Percentiles rank a stretch among this genome's conserved stretches.
phyloP scores from a whole-genome alignment of 164 flowering plant genomes.

The Aristolochia contorta region DNA sequence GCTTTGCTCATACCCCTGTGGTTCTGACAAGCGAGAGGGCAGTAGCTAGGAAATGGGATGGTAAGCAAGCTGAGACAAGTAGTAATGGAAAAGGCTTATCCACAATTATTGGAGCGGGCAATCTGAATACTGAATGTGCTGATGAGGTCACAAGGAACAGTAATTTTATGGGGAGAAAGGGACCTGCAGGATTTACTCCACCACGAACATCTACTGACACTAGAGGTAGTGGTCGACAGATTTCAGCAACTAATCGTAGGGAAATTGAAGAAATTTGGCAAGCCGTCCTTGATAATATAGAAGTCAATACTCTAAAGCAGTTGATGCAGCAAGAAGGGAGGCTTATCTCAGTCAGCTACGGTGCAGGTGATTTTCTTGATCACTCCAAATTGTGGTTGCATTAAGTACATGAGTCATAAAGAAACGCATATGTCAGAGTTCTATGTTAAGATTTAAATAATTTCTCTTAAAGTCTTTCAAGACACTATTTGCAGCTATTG shows the following conservation, averaged over 20 bases:
- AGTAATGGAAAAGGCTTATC: conserved; percentile 28
- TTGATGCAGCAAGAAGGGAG: conserved; percentile 79
- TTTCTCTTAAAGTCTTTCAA: background rate
- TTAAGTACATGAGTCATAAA: too few relatives aligned
- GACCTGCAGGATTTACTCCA: conserved; percentile 22
- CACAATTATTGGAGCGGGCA: conserved; percentile 19
- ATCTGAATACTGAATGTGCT: conserved; percentile 27
- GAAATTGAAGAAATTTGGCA: conserved; percentile 76
- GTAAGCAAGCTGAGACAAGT: conserved; percentile 22
- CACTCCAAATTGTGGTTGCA: background rate
- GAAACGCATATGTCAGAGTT: too few relatives aligned
- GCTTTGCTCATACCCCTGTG: conserved; percentile 57
- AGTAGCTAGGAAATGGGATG: conserved; percentile 17
- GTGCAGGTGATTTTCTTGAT: conserved; percentile 55
- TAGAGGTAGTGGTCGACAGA: conserved; percentile 23
- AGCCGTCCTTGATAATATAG: conserved; percentile 59
- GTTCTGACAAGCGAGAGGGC: conserved; percentile 28
- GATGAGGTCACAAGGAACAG: conserved; percentile 20
- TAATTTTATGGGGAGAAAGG: conserved; percentile 23
- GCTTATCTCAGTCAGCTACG: conserved; percentile 65
- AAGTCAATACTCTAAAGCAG: conserved; percentile 41
- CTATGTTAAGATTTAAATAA: background rate
- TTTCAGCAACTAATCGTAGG: conserved; percentile 19
- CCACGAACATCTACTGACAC: conserved; percentile 21
- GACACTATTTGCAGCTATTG: background rate